phyloP scores from a whole-genome alignment of 164 flowering plant species.

The Taxillus chinensis region DNA sequence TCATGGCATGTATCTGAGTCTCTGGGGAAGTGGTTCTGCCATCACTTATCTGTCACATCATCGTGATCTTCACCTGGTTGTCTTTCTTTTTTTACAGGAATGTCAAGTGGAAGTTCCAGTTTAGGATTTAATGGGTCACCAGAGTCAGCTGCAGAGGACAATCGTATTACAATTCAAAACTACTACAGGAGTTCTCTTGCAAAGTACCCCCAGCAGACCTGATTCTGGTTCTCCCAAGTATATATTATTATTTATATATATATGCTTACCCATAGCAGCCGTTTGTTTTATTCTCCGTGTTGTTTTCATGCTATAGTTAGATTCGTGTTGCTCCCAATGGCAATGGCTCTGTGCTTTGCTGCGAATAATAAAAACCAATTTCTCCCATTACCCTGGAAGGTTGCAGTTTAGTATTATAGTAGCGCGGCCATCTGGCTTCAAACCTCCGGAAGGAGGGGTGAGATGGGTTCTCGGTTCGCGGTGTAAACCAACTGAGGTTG shows the following conservation, averaged over 20 bases:
- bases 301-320: not conserved
- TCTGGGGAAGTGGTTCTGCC: too few relatives aligned
- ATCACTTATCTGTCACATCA: too few relatives aligned
- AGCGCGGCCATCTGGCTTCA: too few relatives aligned
- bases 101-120: conserved; percentile 8
- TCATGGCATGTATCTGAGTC: too few relatives aligned
- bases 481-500: too few relatives aligned
- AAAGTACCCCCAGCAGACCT: conserved; percentile 12
- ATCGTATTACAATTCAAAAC: conserved; percentile 23
- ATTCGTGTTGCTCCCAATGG: not conserved
- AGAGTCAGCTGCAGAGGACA: conserved; percentile 14
- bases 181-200: conserved; percentile 15
- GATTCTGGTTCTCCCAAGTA: conserved; percentile 19
- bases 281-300: not conserved
- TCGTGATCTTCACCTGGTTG: not conserved
- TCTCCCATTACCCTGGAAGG: too few relatives aligned
- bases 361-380: too few relatives aligned
- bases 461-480: too few relatives aligned
- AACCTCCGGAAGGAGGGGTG: too few relatives aligned
- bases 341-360: not conserved
- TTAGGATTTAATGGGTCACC: conserved; percentile 21
- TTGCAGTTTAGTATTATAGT: too few relatives aligned
- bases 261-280: not conserved
- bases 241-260: not conserved
- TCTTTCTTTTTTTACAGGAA: not conserved